These are phyloP conservation scores for Seiridium unicorne DNA, from an alignment of 2,329 filamentous ascomycete genomes.

Conservation along the genomic window DNA sequence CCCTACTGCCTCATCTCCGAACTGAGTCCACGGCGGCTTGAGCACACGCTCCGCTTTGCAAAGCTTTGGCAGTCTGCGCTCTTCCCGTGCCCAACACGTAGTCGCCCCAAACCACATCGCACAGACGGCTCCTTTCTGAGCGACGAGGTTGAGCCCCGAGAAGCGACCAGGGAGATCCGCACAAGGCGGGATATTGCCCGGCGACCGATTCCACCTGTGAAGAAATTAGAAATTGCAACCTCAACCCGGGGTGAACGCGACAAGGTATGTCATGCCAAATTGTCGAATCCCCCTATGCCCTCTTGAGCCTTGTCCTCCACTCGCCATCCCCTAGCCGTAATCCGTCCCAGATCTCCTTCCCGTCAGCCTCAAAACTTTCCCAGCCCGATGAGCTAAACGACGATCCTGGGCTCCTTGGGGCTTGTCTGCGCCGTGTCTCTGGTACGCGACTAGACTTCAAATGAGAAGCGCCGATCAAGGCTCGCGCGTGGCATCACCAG, in stretches of 20 bases:
- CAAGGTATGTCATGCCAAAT: constrained; percentile 4
- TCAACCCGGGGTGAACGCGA: not conserved
- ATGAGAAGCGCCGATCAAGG: not conserved
- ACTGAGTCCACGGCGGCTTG: not conserved
- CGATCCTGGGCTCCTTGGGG: not conserved
- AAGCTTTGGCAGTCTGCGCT: too few relatives aligned
- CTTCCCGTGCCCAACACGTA: not conserved
- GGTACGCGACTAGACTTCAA: constrained; percentile 1
- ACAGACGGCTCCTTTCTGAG: not conserved
- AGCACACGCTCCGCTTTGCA: not conserved
- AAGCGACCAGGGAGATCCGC: not conserved
- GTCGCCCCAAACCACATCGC: not conserved
- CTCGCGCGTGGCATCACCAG: constrained; percentile 2
- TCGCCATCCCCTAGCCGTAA: not conserved
- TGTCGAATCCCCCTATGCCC: not conserved
- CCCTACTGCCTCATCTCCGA: not conserved
- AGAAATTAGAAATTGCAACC: constrained; percentile 9
- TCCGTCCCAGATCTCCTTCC: constrained; percentile 5
- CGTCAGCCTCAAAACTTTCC: constrained; percentile 3
- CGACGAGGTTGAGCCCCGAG: constrained; percentile 3
- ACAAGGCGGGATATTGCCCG: constrained; percentile 1
- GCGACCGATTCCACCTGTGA: constrained; percentile 4
- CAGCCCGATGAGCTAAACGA: not conserved
- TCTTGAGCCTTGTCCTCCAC: not conserved
- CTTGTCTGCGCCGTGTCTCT: constrained; percentile 1